Evolutionary conservation across 352 stramenopile genomes (phyloP).

Genomic region (Plasmopara viticola): DNA sequence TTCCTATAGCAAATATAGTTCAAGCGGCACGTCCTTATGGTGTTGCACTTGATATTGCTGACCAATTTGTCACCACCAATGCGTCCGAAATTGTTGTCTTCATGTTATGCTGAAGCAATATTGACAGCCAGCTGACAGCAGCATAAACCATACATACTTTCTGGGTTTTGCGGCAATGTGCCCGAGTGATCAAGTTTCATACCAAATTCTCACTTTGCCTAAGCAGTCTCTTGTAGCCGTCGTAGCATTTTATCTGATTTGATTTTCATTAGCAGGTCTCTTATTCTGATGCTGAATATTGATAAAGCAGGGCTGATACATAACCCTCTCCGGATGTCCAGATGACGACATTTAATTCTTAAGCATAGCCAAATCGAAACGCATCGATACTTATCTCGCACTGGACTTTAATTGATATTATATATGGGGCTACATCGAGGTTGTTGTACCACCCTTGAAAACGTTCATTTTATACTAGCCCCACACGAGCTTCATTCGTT

Average conservation of each 20-base stretch:
- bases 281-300: background rate
- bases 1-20: background rate
- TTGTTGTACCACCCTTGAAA: background rate
- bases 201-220: background rate
- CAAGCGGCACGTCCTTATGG: background rate
- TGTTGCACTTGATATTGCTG: background rate
- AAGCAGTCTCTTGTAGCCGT: background rate
- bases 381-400: no score
- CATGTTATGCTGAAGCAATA: background rate
- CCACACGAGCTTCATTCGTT: background rate
- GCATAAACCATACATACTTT: background rate
- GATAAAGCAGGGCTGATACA: background rate
- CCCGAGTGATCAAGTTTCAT: background rate
- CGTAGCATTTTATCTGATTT: background rate
- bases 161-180: background rate
- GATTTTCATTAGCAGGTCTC: background rate
- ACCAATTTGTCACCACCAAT: background rate
- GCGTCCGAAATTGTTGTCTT: background rate
- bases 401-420: background rate
- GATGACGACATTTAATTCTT: background rate
- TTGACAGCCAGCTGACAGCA: background rate
- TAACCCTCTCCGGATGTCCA: background rate
- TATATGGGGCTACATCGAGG: background rate
- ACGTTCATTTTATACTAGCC: background rate
- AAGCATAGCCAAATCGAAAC: no score